These are phyloP conservation scores for Xylaria telfairii DNA, from an alignment of 495 filamentous ascomycete genomes.

Conservation along the genomic window DNA sequence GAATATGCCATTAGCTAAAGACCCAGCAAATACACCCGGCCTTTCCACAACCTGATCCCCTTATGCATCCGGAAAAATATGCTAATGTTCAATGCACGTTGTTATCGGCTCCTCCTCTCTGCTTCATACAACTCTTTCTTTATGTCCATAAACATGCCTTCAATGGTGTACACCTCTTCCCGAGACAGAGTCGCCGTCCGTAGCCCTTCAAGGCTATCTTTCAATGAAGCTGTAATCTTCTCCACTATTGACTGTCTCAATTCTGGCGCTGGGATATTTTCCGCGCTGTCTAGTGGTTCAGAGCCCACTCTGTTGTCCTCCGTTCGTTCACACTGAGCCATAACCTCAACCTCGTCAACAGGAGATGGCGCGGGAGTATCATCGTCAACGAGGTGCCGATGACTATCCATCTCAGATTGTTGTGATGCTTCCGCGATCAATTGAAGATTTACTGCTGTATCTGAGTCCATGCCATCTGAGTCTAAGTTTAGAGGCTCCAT, in stretches of 20 bases:
- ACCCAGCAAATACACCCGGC: neutral
- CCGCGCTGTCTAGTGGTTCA: neutral
- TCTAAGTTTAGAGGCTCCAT: conserved; percentile 6
- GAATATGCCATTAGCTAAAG: conserved; percentile 3
- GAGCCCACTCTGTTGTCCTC: conserved; percentile 20
- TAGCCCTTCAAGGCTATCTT: conserved; percentile 57
- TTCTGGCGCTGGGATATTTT: neutral
- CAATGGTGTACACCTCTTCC: conserved; percentile 62
- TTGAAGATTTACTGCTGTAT: conserved; percentile 40
- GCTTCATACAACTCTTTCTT: conserved; percentile 69
- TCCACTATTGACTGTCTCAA: conserved; percentile 31
- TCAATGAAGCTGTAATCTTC: conserved; percentile 57
- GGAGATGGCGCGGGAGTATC: neutral
- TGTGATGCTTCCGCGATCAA: conserved; percentile 41
- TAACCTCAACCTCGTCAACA: conserved; percentile 16
- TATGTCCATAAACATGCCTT: conserved; percentile 72
- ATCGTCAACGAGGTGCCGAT: conserved; percentile 16
- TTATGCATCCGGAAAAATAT: conserved; percentile 10
- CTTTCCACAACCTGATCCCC: neutral
- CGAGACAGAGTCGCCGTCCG: conserved; percentile 56
- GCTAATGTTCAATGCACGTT: conserved; percentile 5
- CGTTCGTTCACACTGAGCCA: conserved; percentile 15
- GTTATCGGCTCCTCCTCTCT: conserved; percentile 51
- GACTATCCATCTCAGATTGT: conserved; percentile 32
- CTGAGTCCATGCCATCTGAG: conserved; percentile 28